Conservation (phyloP, 352 stramenopile genomes). For the Phytopythium sindhum region DNA sequence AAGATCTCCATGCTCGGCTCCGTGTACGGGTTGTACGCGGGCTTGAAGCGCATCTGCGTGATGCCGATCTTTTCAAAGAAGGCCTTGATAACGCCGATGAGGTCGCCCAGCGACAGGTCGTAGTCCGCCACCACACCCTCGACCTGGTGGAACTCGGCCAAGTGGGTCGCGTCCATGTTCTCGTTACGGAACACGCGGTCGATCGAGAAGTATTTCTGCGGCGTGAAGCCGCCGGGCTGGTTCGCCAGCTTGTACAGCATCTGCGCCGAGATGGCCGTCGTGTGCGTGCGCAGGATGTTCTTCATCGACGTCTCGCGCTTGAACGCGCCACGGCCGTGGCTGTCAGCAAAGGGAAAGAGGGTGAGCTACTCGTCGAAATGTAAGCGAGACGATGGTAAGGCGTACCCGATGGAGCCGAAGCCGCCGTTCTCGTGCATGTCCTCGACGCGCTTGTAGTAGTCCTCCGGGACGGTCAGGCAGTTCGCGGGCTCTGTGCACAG, state of each 20-base stretch:
- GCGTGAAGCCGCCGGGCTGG: conserved; percentile 95
- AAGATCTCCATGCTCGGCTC: conserved; percentile 99
- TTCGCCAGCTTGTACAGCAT: conserved; percentile 98
- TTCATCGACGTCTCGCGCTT: conserved; percentile 97
- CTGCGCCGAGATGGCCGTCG: conserved; percentile 97
- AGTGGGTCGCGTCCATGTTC: conserved; percentile 99
- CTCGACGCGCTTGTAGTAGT: conserved; percentile 99
- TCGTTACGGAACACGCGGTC: conserved; percentile 99
- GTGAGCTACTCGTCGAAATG: background rate
- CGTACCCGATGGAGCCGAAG: conserved; percentile 96
- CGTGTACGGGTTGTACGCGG: conserved; percentile 99
- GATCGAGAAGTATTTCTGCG: conserved; percentile 99
- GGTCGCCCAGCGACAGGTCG: conserved; percentile 96
- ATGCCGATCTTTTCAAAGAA: conserved; percentile 99
- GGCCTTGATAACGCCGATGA: conserved; percentile 99
- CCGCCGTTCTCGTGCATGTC: conserved; percentile 98
- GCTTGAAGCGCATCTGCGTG: conserved; percentile 99
- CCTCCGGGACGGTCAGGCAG: conserved; percentile 91
- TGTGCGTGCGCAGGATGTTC: conserved; percentile 99
- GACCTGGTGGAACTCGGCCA: conserved; percentile 99
- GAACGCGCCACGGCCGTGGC: conserved; percentile 82
- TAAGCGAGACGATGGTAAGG: conserved; percentile 18
- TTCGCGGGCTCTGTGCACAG: conserved; percentile 55
- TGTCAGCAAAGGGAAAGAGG: conserved; percentile 12
- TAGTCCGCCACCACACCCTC: conserved; percentile 98